These are phyloP conservation scores for Zygoascus biomembranicola DNA, from an alignment of 805 yeast genomes.

Conservation along the genomic window DNA sequence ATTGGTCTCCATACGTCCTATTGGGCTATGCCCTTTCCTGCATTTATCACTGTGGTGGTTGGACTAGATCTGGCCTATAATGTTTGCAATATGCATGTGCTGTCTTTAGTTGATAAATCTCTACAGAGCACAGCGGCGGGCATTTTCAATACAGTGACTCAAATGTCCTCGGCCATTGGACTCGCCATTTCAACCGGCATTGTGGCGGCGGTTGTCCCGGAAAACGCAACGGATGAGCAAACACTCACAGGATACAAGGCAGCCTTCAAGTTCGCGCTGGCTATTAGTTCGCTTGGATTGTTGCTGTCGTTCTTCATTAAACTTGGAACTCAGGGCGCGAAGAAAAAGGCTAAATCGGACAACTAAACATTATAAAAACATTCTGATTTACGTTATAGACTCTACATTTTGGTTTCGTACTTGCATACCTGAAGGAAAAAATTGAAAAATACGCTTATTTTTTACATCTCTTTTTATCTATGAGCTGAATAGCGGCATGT, in stretches of 20 bases:
- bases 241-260: slow-evolving; percentile 15
- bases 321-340: slow-evolving; percentile 28
- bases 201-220: slow-evolving; percentile 12
- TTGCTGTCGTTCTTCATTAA: slow-evolving; percentile 28
- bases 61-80: slow-evolving; percentile 44
- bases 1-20: slow-evolving; percentile 29
- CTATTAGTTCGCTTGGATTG: slow-evolving; percentile 26
- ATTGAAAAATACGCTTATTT: too few relatives aligned
- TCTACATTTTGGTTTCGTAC: too few relatives aligned
- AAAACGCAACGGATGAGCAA: slow-evolving; percentile 8
- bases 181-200: slow-evolving; percentile 36
- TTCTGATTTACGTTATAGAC: background rate
- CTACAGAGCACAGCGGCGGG: slow-evolving; percentile 43
- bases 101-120: slow-evolving; percentile 33
- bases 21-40: slow-evolving; percentile 41
- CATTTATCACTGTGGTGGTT: slow-evolving; percentile 33
- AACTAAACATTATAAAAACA: slow-evolving; percentile 19
- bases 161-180: slow-evolving; percentile 36
- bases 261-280: slow-evolving; percentile 35
- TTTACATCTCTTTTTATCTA: too few relatives aligned
- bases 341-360: background rate
- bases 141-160: slow-evolving; percentile 38
- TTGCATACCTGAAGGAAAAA: too few relatives aligned
- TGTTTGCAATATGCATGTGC: slow-evolving; percentile 36
- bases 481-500: too few relatives aligned